phyloP scores from a whole-genome alignment of 108 stramenopile genomes.

The Pseudonitzschia delicatissima region DNA sequence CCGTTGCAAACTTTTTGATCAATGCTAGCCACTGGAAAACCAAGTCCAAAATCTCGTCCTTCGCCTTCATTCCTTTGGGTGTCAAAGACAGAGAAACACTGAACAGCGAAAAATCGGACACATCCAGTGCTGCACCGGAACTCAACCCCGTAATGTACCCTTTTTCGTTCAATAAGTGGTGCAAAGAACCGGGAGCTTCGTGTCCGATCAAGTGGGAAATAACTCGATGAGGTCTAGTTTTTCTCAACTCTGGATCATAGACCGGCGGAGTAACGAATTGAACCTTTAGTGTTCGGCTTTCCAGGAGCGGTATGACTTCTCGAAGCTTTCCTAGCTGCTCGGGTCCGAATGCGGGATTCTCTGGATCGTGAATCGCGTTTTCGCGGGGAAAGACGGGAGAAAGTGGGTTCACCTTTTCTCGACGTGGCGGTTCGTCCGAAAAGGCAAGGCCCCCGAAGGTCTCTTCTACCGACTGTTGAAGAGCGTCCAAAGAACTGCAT shows the following conservation, averaged over 20 bases:
- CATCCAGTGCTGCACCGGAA: constrained; percentile 70
- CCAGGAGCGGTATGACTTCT: constrained; percentile 84
- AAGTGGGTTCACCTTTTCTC: constrained; percentile 34
- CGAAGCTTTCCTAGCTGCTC: constrained; percentile 69
- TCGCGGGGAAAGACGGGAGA: constrained; percentile 57
- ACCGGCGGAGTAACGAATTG: constrained; percentile 85
- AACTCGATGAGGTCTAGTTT: constrained; percentile 76
- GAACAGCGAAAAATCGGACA: constrained; percentile 74
- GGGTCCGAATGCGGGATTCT: constrained; percentile 61
- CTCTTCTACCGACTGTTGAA: constrained; percentile 68
- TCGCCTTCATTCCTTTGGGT: constrained; percentile 64
- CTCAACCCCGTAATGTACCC: constrained; percentile 74
- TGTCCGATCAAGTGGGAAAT: constrained; percentile 94
- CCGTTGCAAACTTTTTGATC: constrained; percentile 56
- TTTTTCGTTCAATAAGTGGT: constrained; percentile 68
- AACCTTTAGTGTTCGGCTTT: constrained; percentile 80
- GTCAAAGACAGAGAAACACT: constrained; percentile 74
- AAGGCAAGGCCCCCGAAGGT: constrained; percentile 61
- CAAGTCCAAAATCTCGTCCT: constrained; percentile 68
- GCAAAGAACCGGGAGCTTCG: constrained; percentile 91
- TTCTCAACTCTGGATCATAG: constrained; percentile 66
- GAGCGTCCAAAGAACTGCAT: constrained; percentile 72
- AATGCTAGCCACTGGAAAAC: constrained; percentile 80
- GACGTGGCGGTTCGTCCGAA: constrained; percentile 46
- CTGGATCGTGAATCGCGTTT: constrained; percentile 58